A percentile compares a stretch with the other conserved stretches of the same genome.
Evolutionary conservation across 352 stramenopile species (phyloP).

Genomic region (Plasmopara halstedii): DNA sequence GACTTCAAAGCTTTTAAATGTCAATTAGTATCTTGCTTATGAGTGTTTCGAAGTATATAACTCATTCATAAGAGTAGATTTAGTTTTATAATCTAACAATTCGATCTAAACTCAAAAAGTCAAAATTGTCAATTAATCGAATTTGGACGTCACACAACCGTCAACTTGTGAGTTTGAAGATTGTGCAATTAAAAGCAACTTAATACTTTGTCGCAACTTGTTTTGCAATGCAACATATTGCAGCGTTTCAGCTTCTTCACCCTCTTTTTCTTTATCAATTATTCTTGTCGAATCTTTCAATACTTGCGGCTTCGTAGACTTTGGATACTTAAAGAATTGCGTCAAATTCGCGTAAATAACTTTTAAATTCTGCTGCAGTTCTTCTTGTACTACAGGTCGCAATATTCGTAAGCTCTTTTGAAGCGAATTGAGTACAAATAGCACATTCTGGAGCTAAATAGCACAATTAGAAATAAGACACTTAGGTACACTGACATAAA

Average conservation of each 20-base stretch:
- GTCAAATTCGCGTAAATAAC: slow-evolving; percentile 24
- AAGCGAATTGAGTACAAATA: slow-evolving; percentile 32
- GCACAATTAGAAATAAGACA: background rate
- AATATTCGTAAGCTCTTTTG: slow-evolving; percentile 17
- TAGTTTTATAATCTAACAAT: too few species aligned
- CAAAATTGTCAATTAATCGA: slow-evolving; percentile 23
- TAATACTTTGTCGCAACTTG: slow-evolving; percentile 30
- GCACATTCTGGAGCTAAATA: slow-evolving; percentile 25
- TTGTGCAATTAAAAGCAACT: slow-evolving; percentile 24
- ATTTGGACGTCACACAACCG: slow-evolving; percentile 20
- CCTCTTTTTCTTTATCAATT: slow-evolving; percentile 21
- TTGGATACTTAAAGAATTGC: slow-evolving; percentile 27
- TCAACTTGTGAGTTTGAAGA: slow-evolving; percentile 6
- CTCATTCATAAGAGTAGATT: too few species aligned
- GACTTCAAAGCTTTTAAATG: too few species aligned
- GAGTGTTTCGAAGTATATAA: too few species aligned
- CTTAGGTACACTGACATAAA: background rate
- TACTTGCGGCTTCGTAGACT: background rate
- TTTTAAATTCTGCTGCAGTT: slow-evolving; percentile 25
- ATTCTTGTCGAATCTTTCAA: slow-evolving; percentile 8
- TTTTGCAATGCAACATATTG: slow-evolving; percentile 32
- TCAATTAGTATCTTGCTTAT: too few species aligned
- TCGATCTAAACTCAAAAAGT: too few species aligned
- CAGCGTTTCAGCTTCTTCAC: slow-evolving; percentile 23
- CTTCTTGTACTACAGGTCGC: slow-evolving; percentile 11